A percentile compares a stretch with the other conserved stretches of the same genome.
Conservation (phyloP, 2,329 filamentous ascomycete genomes). For the Paraphaeosphaeria sporulosa region DNA sequence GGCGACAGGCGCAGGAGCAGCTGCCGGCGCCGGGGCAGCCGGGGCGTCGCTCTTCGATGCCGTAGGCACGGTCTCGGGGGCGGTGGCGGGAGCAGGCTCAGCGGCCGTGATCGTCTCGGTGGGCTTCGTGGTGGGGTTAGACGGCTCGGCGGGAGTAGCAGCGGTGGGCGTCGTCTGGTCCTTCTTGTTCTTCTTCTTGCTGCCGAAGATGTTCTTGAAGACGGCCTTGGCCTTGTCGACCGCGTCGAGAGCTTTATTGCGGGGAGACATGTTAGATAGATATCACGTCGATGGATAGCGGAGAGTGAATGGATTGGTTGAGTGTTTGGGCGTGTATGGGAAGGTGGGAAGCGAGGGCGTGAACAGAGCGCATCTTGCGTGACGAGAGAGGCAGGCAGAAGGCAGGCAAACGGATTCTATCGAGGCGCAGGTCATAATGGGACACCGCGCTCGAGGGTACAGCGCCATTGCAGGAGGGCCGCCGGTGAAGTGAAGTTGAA, state of each 20-base stretch:
- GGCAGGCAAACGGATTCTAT: neutral
- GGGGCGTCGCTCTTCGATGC: conserved; percentile 18
- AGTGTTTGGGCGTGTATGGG: neutral
- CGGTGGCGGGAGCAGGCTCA: conserved; percentile 38
- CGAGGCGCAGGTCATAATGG: neutral
- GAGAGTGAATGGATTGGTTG: neutral
- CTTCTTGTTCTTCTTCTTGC: conserved; percentile 44
- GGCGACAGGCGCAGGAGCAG: conserved; percentile 9
- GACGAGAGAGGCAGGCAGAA: neutral
- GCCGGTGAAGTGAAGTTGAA: conserved; percentile 9
- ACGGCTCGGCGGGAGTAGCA: conserved; percentile 27
- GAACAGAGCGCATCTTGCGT: neutral
- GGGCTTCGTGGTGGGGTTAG: conserved; percentile 30
- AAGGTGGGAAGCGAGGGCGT: neutral
- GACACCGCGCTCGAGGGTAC: neutral
- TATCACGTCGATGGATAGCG: neutral
- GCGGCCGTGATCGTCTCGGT: conserved; percentile 44
- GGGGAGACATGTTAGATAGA: conserved; percentile 21
- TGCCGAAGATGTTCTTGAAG: conserved; percentile 47
- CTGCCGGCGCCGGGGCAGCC: conserved; percentile 26
- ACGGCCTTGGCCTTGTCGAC: conserved; percentile 47
- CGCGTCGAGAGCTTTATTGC: conserved; percentile 43
- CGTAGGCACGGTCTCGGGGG: conserved; percentile 27
- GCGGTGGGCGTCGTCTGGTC: conserved; percentile 36
- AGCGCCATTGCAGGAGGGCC: conserved; percentile 4